Evolutionary conservation across 192 early-diverging fungal genomes (phyloP), one percentile per base, ranked within the genome.

Genomic region (Coemansia sp.): DNA sequence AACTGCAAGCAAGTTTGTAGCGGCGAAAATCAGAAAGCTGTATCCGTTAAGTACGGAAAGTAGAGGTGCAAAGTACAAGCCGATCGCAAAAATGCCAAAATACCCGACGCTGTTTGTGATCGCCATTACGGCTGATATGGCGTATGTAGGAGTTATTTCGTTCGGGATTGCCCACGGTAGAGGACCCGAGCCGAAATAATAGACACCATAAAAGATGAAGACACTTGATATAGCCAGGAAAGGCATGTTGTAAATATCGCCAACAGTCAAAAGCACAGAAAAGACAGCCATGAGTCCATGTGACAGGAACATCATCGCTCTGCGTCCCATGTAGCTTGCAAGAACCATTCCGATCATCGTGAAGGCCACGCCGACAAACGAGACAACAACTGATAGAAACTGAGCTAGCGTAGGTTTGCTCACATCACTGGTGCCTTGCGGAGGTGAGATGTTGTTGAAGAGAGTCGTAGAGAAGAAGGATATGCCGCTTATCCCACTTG

Each of bases 381-480:
- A 60, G 8, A 83, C 34, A 20, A 72, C 59, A 18, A 58, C 63
- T 5, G 81, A 63, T 26, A 83, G 49, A n/a, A 83, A 63, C 52
- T 83, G 81, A 0, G 81, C 71, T 65, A 69, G 23, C 0, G 71
- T 83, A 11, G 75, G 81, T n/a, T 41, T 55, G 45, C 48, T 56
- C 9, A 56, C 33, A 11, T 56, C 55, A 5, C 33, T 14, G 2
- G 33, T 34, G 9, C 26, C 26, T 7, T 26, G 21, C 10, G 55
- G 23, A 30, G 55, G 7, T 5, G 55, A 56, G 14, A 59, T 18
- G n/a, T 10, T 57, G 20, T 58, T 72, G 74, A 94, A 90, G 30
- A 94, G 90, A 0, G 85, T 87, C 14, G 92, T 91, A 1, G 87
- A 90, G 64, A 92, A 95, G 73, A 90, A 93, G 60, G 92, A 86